Base-by-base conservation (phyloP, 371 early-diverging fungal genomes). In the Thermomucor indicae-seudaticae region DNA sequence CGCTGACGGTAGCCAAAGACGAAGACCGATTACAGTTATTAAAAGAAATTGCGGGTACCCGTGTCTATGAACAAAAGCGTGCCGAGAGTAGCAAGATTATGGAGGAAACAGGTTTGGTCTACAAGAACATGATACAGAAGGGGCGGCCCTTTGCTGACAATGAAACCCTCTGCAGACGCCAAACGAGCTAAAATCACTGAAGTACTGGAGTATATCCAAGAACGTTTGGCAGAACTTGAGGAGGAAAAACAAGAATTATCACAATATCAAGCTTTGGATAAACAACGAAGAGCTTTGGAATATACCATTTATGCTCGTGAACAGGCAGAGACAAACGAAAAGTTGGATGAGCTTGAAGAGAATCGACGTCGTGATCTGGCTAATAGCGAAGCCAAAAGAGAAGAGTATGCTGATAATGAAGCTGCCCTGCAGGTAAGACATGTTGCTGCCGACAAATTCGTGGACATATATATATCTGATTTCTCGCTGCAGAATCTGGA, bases 31-130 rank as follows among this genome's bases (percentile, higher is more conserved):
- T 97, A 32, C 81, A 89, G 39, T 63, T 99, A 29, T 81, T 99
- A 14, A 98, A 97, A 62, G 97, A 98, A 53, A 93, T 99, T 30
- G 97, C 99, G 14, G 99, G 99, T 45, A 99, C 98, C 5, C 77
- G 87, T 17, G 92, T 97, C 2, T 99, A 99, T 67, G 99, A 99
- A 77, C 80, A 88, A 52, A 84, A 95, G n/a, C 82, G 98, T 43
- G 75, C 79, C 24, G 95, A 93, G 62, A 90, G 92, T 77, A 62
- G 88, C 47, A 92, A 91, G 63, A 86, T 95, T 38, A 85, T 99
- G 70, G 88, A 92, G 31, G 98, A 98, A 50, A 93, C 97, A 28
- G 88, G 90, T 84, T n/a, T n/a, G n/a, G n/a, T n/a, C n/a, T n/a
- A n/a, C n/a, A n/a, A n/a, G n/a, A n/a, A 75, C 50, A 49, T 31